Percentiles rank a stretch among this genome's conserved stretches.
Conservation (phyloP, 2,329 filamentous ascomycete species). For the Fusarium setosum region DNA sequence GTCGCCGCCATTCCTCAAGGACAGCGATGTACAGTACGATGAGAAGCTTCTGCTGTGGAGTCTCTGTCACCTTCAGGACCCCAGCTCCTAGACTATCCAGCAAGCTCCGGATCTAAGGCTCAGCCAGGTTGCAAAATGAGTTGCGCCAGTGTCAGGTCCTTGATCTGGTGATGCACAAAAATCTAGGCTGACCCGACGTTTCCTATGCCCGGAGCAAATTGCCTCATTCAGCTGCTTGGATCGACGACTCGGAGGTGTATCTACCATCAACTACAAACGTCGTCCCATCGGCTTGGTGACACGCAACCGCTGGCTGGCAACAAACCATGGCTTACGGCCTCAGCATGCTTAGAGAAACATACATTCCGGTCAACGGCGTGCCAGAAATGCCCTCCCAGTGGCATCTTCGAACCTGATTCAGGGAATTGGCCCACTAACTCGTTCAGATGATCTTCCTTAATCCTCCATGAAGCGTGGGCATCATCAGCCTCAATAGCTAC, state of each 20-base stretch:
- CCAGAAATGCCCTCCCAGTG: slow-evolving; percentile 5
- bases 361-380: background rate
- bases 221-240: slow-evolving; percentile 4
- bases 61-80: slow-evolving; percentile 18
- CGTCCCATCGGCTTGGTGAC: background rate
- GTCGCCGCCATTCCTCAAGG: slow-evolving; percentile 1
- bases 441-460: background rate
- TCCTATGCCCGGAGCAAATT: slow-evolving; percentile 18
- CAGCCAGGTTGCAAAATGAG: background rate
- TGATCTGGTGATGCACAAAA: background rate
- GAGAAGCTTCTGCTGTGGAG: slow-evolving; percentile 22
- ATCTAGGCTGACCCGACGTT: slow-evolving; percentile 2
- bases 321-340: background rate
- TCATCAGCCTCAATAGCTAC: background rate
- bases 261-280: background rate
- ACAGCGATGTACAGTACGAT: background rate
- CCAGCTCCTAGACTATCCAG: slow-evolving; percentile 13
- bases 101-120: background rate
- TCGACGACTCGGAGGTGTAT: background rate
- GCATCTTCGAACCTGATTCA: background rate
- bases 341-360: background rate
- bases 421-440: background rate
- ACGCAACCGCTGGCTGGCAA: background rate
- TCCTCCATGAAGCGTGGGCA: background rate
- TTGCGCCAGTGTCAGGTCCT: background rate